phyloP scores from a whole-genome alignment of 495 filamentous ascomycete species.

The Immersiella caudata region DNA sequence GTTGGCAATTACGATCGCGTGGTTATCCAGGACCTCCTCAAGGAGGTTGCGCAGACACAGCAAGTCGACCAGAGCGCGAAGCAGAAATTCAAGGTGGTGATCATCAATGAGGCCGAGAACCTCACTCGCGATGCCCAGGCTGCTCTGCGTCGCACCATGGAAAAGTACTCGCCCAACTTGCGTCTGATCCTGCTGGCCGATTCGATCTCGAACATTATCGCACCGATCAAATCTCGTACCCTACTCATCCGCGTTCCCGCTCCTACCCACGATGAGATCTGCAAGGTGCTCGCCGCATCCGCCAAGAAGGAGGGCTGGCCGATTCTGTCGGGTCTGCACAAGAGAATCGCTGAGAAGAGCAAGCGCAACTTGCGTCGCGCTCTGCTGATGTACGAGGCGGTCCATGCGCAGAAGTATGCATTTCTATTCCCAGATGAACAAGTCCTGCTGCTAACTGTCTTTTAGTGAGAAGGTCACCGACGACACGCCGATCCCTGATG shows the following conservation, averaged over 20 bases:
- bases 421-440: not conserved
- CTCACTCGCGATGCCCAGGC: constrained; percentile 94
- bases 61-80: constrained; percentile 88
- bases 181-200: constrained; percentile 90
- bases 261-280: constrained; percentile 83
- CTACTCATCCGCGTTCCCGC: constrained; percentile 90
- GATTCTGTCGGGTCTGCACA: constrained; percentile 68
- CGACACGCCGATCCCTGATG: constrained; percentile 83
- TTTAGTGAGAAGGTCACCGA: constrained; percentile 87
- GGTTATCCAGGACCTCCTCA: constrained; percentile 91
- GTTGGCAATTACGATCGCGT: constrained; percentile 97
- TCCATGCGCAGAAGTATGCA: constrained; percentile 93
- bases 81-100: constrained; percentile 96
- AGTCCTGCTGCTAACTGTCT: constrained; percentile 18
- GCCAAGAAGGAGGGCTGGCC: constrained; percentile 78
- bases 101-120: constrained; percentile 99
- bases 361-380: constrained; percentile 88
- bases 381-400: constrained; percentile 92
- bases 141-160: constrained; percentile 93
- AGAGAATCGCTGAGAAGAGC: constrained; percentile 86
- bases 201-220: constrained; percentile 95
- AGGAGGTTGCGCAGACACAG: constrained; percentile 97
- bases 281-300: constrained; percentile 70
- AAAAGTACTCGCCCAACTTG: constrained; percentile 96
- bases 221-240: constrained; percentile 87